These are phyloP conservation scores for Solanum hybrid DNA, from an alignment of 305 asterid genomes.

Conservation along the genomic window DNA sequence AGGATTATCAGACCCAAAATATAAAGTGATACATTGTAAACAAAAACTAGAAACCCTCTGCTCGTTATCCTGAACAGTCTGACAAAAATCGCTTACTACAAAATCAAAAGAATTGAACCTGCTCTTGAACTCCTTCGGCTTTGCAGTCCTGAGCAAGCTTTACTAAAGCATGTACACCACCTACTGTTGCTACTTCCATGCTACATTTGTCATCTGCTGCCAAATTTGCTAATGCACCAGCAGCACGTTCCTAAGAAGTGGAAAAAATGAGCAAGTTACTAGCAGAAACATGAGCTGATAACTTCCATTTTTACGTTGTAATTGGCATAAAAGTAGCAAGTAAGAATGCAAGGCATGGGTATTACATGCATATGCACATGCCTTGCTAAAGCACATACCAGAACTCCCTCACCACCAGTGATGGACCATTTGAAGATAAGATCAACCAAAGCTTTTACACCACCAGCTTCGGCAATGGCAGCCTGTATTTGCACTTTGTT, in stretches of 20 bases:
- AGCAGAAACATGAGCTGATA: background rate
- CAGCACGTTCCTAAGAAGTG: conserved; percentile 72
- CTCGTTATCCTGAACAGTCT: background rate
- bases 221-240: conserved; percentile 86
- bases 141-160: conserved; percentile 66
- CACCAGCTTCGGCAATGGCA: conserved; percentile 87
- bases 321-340: background rate
- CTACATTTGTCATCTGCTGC: conserved; percentile 97
- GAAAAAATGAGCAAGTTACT: background rate
- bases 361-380: conserved; percentile 4
- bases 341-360: background rate
- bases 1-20: background rate
- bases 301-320: background rate
- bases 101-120: conserved; percentile 34
- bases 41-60: background rate
- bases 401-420: conserved; percentile 69
- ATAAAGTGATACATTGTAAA: background rate
- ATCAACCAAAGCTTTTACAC: conserved; percentile 81
- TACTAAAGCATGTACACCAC: conserved; percentile 77
- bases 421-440: conserved; percentile 79
- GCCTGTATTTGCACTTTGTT: conserved; percentile 34
- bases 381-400: conserved; percentile 42
- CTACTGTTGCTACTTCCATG: conserved; percentile 59
- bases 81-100: background rate
- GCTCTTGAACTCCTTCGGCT: conserved; percentile 91